Percentiles rank a stretch among this genome's conserved stretches.
Evolutionary conservation across 331 rosid species (phyloP).

Genomic region (Spiraea crenata): DNA sequence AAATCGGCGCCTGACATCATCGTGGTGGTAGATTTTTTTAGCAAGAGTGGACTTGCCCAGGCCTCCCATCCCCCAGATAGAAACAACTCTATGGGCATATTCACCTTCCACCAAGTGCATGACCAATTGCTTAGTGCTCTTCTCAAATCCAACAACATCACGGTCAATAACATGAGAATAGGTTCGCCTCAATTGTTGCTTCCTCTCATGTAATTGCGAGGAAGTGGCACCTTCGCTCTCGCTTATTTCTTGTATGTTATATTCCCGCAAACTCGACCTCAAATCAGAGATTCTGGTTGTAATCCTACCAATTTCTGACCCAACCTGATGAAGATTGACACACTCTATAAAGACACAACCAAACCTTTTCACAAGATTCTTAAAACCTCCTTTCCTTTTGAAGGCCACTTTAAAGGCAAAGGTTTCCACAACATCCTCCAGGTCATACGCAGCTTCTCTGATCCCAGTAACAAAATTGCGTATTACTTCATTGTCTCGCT

Average conservation of each 20-base stretch:
- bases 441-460: conserved; percentile 16
- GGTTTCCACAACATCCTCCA: conserved; percentile 6
- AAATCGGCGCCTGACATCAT: not conserved
- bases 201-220: not conserved
- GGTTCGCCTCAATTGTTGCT: not conserved
- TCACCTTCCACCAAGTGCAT: not conserved
- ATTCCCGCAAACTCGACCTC: not conserved
- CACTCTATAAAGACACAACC: too few relatives aligned
- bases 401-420: not conserved
- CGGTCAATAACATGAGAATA: conserved; percentile 1
- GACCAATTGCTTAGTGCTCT: not conserved
- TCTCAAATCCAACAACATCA: not conserved
- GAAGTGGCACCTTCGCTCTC: not conserved
- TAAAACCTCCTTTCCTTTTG: not conserved
- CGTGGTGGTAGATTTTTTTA: too few relatives aligned
- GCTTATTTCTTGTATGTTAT: not conserved
- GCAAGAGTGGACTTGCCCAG: not conserved
- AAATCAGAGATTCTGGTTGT: not conserved
- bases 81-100: not conserved
- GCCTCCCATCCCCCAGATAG: not conserved
- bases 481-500: not conserved
- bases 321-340: too few relatives aligned
- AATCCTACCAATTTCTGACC: not conserved
- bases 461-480: not conserved
- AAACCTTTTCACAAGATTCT: too few relatives aligned